Evolutionary conservation across 805 yeast genomes (phyloP).

Genomic region (Suhomyces sp.): DNA sequence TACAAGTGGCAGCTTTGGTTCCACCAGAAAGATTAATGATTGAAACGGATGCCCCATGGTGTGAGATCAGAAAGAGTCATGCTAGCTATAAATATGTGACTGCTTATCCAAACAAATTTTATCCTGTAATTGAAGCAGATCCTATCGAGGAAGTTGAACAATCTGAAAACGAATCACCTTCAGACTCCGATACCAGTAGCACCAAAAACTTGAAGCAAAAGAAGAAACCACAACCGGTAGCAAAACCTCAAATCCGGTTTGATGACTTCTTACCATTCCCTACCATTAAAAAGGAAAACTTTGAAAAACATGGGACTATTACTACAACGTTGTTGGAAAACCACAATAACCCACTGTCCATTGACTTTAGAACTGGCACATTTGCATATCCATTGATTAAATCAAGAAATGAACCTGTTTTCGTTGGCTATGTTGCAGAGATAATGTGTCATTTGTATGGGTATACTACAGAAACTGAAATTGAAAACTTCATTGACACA

Average conservation of each 20-base stretch:
- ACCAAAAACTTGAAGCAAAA: neutral
- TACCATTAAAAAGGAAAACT: slow-evolving; percentile 64
- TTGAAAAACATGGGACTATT: slow-evolving; percentile 28
- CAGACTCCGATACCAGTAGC: slow-evolving; percentile 1
- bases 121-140: slow-evolving; percentile 37
- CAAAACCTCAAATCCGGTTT: slow-evolving; percentile 25
- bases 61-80: slow-evolving; percentile 85
- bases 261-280: slow-evolving; percentile 62
- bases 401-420: slow-evolving; percentile 91
- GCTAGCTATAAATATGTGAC: slow-evolving; percentile 63
- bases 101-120: slow-evolving; percentile 54
- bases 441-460: slow-evolving; percentile 35
- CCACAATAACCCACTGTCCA: slow-evolving; percentile 8
- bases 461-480: slow-evolving; percentile 24
- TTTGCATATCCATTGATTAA: slow-evolving; percentile 56
- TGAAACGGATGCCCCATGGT: slow-evolving; percentile 99
- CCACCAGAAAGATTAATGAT: slow-evolving; percentile 72
- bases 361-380: slow-evolving; percentile 20
- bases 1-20: slow-evolving; percentile 61
- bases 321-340: slow-evolving; percentile 12
- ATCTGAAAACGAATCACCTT: slow-evolving; percentile 4
- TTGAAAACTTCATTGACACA: slow-evolving; percentile 32
- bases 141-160: neutral
- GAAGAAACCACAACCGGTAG: slow-evolving; percentile 1
- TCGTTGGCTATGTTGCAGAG: slow-evolving; percentile 75